These are phyloP conservation scores for Glebionis coronaria DNA, from an alignment of 129 eudicot species.

Conservation along the genomic window DNA sequence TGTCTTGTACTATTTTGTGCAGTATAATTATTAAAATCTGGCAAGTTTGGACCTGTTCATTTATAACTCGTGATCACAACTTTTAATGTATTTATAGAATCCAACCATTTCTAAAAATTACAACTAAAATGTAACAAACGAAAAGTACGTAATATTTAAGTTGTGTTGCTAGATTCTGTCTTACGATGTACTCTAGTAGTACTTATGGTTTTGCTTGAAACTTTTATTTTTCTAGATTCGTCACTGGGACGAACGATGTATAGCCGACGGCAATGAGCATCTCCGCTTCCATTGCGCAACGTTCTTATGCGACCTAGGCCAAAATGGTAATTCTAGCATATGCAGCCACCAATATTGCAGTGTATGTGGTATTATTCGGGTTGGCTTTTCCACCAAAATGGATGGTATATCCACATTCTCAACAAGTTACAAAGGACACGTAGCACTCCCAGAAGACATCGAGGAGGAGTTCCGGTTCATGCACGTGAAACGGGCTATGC, in stretches of 20 bases:
- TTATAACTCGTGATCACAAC: too few species aligned
- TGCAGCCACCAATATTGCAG: conserved; percentile 77
- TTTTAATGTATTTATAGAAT: too few species aligned
- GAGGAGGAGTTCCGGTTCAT: conserved; percentile 83
- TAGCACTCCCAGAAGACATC: conserved; percentile 70
- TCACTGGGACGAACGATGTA: conserved; percentile 55
- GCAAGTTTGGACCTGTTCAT: too few species aligned
- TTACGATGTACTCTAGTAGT: too few species aligned
- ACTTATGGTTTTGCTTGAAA: too few species aligned
- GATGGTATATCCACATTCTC: conserved; percentile 79
- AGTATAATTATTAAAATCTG: too few species aligned
- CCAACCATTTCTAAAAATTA: too few species aligned
- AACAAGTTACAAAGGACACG: conserved; percentile 82
- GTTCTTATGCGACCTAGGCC: conserved; percentile 68
- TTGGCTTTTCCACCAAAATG: conserved; percentile 78
- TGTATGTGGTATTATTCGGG: conserved; percentile 70
- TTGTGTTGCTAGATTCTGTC: too few species aligned
- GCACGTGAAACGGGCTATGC: conserved; percentile 83
- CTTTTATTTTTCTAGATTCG: background rate
- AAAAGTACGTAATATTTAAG: too few species aligned
- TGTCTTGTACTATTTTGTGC: too few species aligned
- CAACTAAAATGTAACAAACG: too few species aligned
- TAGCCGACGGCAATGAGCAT: conserved; percentile 90
- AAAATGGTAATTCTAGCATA: conserved; percentile 63
- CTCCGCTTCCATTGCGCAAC: conserved; percentile 82